Evolutionary conservation across 495 filamentous ascomycete species (phyloP).

Genomic region (Umbilicaria muhlenbergii): DNA sequence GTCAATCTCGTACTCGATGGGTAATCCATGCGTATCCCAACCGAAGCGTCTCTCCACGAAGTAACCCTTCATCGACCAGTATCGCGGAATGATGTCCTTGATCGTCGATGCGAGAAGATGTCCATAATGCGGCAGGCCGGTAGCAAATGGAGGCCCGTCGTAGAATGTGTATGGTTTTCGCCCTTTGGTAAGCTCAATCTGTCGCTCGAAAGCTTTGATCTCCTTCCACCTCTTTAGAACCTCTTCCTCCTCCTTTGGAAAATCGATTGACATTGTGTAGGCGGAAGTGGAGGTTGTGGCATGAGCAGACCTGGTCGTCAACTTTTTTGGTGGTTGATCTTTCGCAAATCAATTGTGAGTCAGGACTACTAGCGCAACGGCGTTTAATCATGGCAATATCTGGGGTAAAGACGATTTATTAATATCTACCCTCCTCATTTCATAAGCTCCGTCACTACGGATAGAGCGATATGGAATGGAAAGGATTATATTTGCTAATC

Average conservation of each 20-base stretch:
- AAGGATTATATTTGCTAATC: too few species aligned
- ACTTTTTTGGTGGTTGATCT: too few species aligned
- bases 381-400: too few species aligned
- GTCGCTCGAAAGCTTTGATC: slow-evolving; percentile 73
- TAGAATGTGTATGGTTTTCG: slow-evolving; percentile 70
- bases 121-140: slow-evolving; percentile 81
- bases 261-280: slow-evolving; percentile 66
- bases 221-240: slow-evolving; percentile 73
- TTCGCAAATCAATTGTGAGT: too few species aligned
- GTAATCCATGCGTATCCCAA: slow-evolving; percentile 91
- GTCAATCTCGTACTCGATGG: slow-evolving; percentile 96
- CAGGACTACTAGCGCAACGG: too few species aligned
- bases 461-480: too few species aligned
- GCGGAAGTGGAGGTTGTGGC: too few species aligned
- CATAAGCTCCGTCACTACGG: too few species aligned
- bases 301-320: too few species aligned
- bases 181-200: slow-evolving; percentile 58
- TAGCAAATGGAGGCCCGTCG: slow-evolving; percentile 46
- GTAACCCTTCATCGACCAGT: slow-evolving; percentile 95
- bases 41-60: slow-evolving; percentile 61
- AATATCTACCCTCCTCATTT: too few species aligned
- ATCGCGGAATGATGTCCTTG: slow-evolving; percentile 92
- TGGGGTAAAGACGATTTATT: too few species aligned
- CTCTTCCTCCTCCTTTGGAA: slow-evolving; percentile 76
- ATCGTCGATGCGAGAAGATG: slow-evolving; percentile 92